Conservation (phyloP, 331 rosid species). For the Malus hybrid region DNA sequence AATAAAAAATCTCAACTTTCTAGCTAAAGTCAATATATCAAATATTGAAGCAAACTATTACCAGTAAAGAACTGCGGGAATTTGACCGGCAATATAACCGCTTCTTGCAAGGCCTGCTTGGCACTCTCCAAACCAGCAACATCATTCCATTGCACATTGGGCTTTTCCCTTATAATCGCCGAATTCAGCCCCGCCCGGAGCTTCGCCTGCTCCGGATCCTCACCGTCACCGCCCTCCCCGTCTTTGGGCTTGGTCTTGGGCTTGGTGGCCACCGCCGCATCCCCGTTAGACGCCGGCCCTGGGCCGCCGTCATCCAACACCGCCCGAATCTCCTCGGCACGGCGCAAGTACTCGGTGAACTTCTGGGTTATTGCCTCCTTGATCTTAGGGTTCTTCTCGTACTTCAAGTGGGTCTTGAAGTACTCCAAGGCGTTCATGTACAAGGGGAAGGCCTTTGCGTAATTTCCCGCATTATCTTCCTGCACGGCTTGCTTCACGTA, state of each 20-base stretch:
- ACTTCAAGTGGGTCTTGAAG: constrained; percentile 88
- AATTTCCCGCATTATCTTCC: constrained; percentile 93
- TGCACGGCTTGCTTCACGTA: constrained; percentile 95
- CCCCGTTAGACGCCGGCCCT: constrained; percentile 87
- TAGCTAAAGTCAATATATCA: not conserved
- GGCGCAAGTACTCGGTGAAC: constrained; percentile 89
- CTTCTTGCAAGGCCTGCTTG: constrained; percentile 92
- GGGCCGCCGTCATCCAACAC: constrained; percentile 87
- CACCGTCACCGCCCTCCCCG: constrained; percentile 70
- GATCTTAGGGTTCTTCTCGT: constrained; percentile 97
- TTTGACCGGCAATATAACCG: constrained; percentile 87
- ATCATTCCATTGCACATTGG: constrained; percentile 91
- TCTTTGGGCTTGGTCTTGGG: constrained; percentile 88
- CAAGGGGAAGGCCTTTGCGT: constrained; percentile 87
- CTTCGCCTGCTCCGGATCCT: constrained; percentile 86
- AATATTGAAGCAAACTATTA: not conserved
- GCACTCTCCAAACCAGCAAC: constrained; percentile 97
- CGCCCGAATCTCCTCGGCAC: constrained; percentile 96
- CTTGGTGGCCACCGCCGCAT: constrained; percentile 78
- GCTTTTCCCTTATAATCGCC: constrained; percentile 88
- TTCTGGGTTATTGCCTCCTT: constrained; percentile 93
- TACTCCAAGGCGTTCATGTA: constrained; percentile 98
- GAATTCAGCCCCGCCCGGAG: constrained; percentile 82
- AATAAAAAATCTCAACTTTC: not conserved
- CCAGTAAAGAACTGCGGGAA: constrained; percentile 98